phyloP scores from a whole-genome alignment of 139 green algal genomes.

The Chlorella sp. region DNA sequence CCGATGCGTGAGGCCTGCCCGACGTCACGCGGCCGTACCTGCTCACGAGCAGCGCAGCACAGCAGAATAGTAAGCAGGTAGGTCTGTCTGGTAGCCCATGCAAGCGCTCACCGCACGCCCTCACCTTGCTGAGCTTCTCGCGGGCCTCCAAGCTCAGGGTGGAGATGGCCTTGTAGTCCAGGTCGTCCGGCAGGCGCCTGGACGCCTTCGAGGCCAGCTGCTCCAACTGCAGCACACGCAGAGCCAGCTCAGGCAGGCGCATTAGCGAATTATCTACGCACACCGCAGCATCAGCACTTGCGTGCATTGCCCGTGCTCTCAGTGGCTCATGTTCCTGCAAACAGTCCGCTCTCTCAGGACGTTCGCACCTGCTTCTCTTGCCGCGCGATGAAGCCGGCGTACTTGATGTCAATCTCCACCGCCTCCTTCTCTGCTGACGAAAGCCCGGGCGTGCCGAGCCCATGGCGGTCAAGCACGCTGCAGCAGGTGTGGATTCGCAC shows the following conservation, averaged over 20 bases:
- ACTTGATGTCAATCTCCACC: slow-evolving; percentile 96
- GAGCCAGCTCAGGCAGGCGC: too few species aligned
- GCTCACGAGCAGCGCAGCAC: neutral
- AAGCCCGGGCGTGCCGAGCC: neutral
- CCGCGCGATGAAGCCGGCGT: slow-evolving; percentile 88
- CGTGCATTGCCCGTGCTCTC: too few species aligned
- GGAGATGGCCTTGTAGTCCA: slow-evolving; percentile 70
- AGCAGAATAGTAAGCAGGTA: neutral
- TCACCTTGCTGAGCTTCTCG: slow-evolving; percentile 83
- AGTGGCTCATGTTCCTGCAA: too few species aligned
- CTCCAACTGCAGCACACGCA: slow-evolving; percentile 47
- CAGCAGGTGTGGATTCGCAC: neutral
- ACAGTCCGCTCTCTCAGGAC: too few species aligned
- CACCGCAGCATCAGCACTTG: too few species aligned
- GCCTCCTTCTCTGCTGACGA: slow-evolving; percentile 62
- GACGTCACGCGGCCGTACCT: slow-evolving; percentile 72
- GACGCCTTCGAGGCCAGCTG: slow-evolving; percentile 48
- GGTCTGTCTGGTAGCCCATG: neutral
- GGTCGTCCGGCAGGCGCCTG: slow-evolving; percentile 57
- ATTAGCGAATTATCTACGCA: too few species aligned
- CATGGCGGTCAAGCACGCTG: slow-evolving; percentile 10
- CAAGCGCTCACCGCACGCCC: neutral
- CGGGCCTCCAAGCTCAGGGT: slow-evolving; percentile 82
- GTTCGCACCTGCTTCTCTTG: slow-evolving; percentile 80
- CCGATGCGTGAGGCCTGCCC: slow-evolving; percentile 87